Base-by-base conservation (phyloP, 305 asterid species). In the Solanum aculeatissimum region DNA sequence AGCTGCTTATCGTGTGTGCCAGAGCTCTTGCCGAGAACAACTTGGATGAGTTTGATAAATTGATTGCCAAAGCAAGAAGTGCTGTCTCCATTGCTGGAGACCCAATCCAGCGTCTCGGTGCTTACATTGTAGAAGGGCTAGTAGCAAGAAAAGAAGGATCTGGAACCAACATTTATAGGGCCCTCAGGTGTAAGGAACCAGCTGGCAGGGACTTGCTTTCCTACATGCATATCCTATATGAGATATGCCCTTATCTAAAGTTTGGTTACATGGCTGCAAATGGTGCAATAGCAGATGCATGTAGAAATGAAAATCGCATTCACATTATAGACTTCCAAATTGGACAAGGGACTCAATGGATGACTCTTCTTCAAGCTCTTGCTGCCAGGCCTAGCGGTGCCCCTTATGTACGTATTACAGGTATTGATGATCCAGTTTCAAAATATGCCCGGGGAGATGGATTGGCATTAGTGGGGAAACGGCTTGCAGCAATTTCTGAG, bases 201-300 rank as follows among this genome's bases (percentile, higher is more conserved):
- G 90, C 86, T 4, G 89, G 96, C 80, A 84, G 86, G 84, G 98
- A 93, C 83, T 85, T 95, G 57, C 93, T 95, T 21, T 90, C 95
- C 29, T 94, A 92, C 86, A 94, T 94, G 98, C 98, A 91, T 85
- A 92, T 93, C 68, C 91, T 94, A 12, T 93, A 95, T 29, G 98
- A 94, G 89, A 86, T 93, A 45, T 94, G 98, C 23, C 98, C 98
- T 14, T 95, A 94, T 85, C 68, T 95, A 83, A 95, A 95, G 49
- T 95, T 94, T 35, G 98, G 98, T 9, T 94, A 95, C 63, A 93
- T 95, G 98, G 97, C 97, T 27, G 98, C 98, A 6, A 95, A 93
- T 40, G 98, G 98, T 8, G 98, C 98, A 12, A 95, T 95, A 54
- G 98, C 98, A 0, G 97, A 95, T 62, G 96, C 96, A 4, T 93